Evolutionary conservation across 805 yeast species (phyloP), one percentile per base, ranked within the genome.

Genomic region (Teunomyces tritomae): DNA sequence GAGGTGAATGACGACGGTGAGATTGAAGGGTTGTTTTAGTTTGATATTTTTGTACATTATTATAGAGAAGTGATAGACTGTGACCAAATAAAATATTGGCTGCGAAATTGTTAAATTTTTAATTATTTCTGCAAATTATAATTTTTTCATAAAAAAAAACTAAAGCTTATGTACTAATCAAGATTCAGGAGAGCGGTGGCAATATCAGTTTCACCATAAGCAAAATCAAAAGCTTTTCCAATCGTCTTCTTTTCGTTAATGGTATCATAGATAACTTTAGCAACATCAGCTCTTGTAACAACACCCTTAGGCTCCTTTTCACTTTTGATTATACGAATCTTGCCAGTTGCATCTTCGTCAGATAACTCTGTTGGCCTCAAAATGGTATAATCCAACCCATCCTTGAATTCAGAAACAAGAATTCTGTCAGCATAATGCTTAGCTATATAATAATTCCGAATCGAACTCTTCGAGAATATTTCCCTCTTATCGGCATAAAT

Each of bases 1-100:
- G 99, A 92, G 69, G 94, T 92, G 46, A 83, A 87, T 65, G 87
- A 89, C 28, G 77, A 79, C 28, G 99, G 98, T 49, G 90, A 90
- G 63, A 91, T 92, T 57, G 96, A 89, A 59, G 98, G 98, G 28
- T 77, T 91, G 65, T 91, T 91, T 65, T 91, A 75, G n/a, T n/a
- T 24, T 26, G 40, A 28, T 20, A 20, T 53, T 43, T 37, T 33
- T 43, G 39, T 43, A 43, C 16, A 43, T 17, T 43, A 32, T 43
- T 33, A 24, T 37, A 37, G 40, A 37, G 40, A 37, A 28, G 40
- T 37, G 40, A 49, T 41, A 28, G 40, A 24, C 8, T 27, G 13
- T 29, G n/a, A 28, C 10, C 7, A 11, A 16, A 40, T 14, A 16
- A 14, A 17, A 16, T 3, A 13, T 13, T 16, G 14, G 16, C 32